Base-by-base conservation (phyloP, 371 early-diverging fungal species). In the Choanephora cucurbitarum region DNA sequence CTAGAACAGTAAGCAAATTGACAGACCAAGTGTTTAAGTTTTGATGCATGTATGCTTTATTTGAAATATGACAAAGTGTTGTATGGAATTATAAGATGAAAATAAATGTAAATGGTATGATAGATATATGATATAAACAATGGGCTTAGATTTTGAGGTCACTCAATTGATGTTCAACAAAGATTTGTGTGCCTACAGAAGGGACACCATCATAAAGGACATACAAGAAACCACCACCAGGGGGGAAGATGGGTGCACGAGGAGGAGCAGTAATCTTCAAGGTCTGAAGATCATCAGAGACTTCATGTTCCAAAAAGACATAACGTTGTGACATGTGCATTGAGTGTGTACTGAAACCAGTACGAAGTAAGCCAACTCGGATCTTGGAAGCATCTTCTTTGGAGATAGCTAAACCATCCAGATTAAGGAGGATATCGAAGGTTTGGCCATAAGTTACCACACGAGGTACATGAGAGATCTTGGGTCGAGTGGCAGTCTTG, bases 1-100 rank as follows among this genome's bases (percentile, higher is more conserved):
- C 88, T 58, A 75, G 82, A 40, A 74, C 84, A 44, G 76, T 93
- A 33, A 90, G 91, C 57, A 92, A 92, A 76, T 67, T 86, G 45
- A 81, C 79, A 13, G 59, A 64, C 49, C 85, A 86, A 65, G 87
- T 93, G 42, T 92, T 86, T 79, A 91, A 91, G 65, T 57, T 52
- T 46, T 55, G 48, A 54, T 7, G 14, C 11, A 11, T 37, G 11
- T 37, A 37, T 28, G 28, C 28, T 28, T 28, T 28, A 28, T 28
- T 28, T 3, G 7, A 28, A 5, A 28, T 28, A 28, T 28, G 7
- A 7, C 3, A 3, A 7, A 28, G 28, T 28, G 28, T 28, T 28
- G 28, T 5, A 28, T 37, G 14, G 3, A 11, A 37, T 37, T 9
- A 37, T 37, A 32, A 32, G n/a, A n/a, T n/a, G 28, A 37, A 11